A percentile compares a stretch with the other conserved stretches of the same genome.
These are phyloP conservation scores for Colletotrichum sp. DNA, from an alignment of 2,329 filamentous ascomycete species.

Conservation along the genomic window DNA sequence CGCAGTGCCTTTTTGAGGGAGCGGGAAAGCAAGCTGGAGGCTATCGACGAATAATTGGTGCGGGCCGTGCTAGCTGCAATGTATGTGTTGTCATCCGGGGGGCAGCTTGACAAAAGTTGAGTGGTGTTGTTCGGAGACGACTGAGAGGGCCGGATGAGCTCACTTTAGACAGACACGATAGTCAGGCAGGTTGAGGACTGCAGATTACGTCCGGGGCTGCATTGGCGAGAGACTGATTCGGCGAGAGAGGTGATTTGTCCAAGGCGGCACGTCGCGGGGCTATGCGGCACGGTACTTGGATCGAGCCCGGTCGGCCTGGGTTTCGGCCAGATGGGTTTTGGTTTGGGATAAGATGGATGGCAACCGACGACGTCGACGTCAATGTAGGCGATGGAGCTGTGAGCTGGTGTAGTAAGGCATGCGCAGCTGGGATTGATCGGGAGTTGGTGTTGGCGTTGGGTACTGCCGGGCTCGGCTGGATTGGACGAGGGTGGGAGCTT, in stretches of 20 bases:
- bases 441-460: not conserved
- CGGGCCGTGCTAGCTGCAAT: not conserved
- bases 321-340: not conserved
- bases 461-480: not conserved
- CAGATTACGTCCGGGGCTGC: not conserved
- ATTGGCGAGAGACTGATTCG: not conserved
- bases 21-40: not conserved
- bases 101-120: not conserved
- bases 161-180: not conserved
- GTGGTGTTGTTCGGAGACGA: not conserved
- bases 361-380: not conserved
- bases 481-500: not conserved
- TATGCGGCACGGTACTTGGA: not conserved
- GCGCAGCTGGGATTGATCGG: not conserved
- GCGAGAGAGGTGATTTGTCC: not conserved
- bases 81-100: slow-evolving; percentile 8
- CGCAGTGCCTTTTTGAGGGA: slow-evolving; percentile 16
- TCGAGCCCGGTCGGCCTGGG: not conserved
- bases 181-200: not conserved
- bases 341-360: not conserved
- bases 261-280: slow-evolving; percentile 1
- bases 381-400: not conserved
- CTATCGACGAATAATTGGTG: not conserved
- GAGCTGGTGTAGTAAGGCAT: not conserved
- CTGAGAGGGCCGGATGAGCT: slow-evolving; percentile 1